Evolutionary conservation across 257 asterid species (phyloP), one percentile per base, ranked within the genome.

Genomic region (Penstemon barbatus): DNA sequence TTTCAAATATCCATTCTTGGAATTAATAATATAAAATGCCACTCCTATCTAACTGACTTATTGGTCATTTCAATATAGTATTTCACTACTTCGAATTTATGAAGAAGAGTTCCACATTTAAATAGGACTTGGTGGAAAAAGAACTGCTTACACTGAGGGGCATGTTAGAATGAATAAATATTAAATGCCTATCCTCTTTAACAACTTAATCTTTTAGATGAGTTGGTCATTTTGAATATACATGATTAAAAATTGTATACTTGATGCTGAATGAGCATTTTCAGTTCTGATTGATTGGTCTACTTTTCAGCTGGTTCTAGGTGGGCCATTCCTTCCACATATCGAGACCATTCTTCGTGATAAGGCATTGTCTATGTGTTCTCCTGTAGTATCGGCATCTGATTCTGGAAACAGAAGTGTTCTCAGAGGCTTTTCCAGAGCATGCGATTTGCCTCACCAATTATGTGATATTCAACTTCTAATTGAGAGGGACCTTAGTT

Each of bases 291-390:
- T 66, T 73, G 11, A 55, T 55, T 63, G 66, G 54, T 68, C 58
- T 60, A 78, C 69, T 69, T 69, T 74, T 69, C 89, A 93, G 99
- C 71, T 93, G 73, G 85, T 90, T 81, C 73, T 93, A 80, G 99
- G 99, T 44, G 99, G 99, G 62, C 96, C 99, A 3, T 89, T 93
- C 74, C 81, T 81, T 81, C 96, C 95, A 50, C 95, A 81, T 63
- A 84, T 90, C 54, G 99, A 93, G 87, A 72, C 59, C 58, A 87
- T 90, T 63, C 79, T 93, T 77, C 90, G 87, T 75, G 87, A 85
- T 48, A 93, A 81, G 78, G 97, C 99, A 55, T 66, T 67, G 55
- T 75, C 83, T 19, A 71, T 82, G 85, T 51, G 78, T 79, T 88
- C 99, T 46, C 99, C 91, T 46, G 91, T 90, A 48, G 80, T 93